Base-by-base conservation (phyloP, 306 rosid genomes). In the Sicyos edulis region DNA sequence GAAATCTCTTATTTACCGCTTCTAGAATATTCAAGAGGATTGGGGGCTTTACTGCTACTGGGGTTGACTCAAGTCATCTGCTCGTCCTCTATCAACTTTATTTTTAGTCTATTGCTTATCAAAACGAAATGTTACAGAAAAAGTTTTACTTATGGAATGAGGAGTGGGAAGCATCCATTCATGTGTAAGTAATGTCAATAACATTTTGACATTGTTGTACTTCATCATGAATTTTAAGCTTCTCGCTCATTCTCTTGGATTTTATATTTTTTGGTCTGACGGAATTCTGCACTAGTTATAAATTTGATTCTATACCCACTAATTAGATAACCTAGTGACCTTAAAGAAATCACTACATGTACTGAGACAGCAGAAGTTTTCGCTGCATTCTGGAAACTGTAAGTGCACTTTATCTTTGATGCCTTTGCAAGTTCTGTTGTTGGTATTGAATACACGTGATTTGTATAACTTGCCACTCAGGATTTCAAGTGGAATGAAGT, bases 341-440 rank as follows among this genome's bases (percentile, higher is more conserved):
- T 67, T 21, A 45, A 3, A 20, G 54, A 22, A 47, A 67, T 7
- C 13, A 20, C 37, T 47, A 21, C 55, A 47, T 67, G 16, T 67
- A 45, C 7, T 20, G 13, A 66, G 19, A 7, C 37, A 66, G 20
- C 71, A 5, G 34, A n/a, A 45, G 7, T 44, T 14, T 66, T 45
- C 10, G 19, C 19, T 64, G 51, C 70, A 19, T 64, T 64, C 50
- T 64, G 70, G 29, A 17, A 19, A 64, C 32, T 42, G n/a, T 64
- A 10, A 10, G 24, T 9, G 50, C 51, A 62, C 24, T 62, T 62
- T 42, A 19, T 64, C 70, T 64, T 32, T 10, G 15, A 42, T 64
- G 24, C 22, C n/a, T 42, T 42, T 42, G 51, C 50, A 4, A n/a
- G 50, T 62, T 49, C 22, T 37, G 50, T 40, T 40, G 4, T 64